Conservation (phyloP, 768 basidiomycete genomes). For the Fomitopsis pulvina region DNA sequence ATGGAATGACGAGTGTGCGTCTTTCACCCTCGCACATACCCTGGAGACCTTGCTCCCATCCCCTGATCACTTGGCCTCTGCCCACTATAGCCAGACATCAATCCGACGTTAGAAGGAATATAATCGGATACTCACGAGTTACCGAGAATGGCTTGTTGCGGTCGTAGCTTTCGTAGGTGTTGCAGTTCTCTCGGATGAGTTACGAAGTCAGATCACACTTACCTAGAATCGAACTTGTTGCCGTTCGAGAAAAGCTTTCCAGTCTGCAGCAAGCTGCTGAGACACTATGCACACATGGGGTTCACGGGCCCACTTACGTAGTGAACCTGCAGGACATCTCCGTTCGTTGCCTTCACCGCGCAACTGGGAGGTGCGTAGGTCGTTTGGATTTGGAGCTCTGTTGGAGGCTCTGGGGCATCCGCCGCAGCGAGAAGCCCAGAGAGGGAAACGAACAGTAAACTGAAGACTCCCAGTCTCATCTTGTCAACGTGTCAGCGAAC, state of each 20-base stretch:
- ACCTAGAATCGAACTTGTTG: constrained; percentile 89
- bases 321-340: constrained; percentile 68
- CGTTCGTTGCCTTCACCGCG: constrained; percentile 44
- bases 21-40: constrained; percentile 89
- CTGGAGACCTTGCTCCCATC: constrained; percentile 78
- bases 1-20: constrained; percentile 82
- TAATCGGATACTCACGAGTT: constrained; percentile 48
- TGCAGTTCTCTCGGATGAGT: neutral
- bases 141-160: constrained; percentile 71
- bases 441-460: constrained; percentile 38
- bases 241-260: constrained; percentile 74
- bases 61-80: constrained; percentile 72
- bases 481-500: neutral
- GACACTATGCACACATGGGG: too few species aligned
- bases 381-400: constrained; percentile 55
- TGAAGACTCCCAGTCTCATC: constrained; percentile 26
- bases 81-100: constrained; percentile 45
- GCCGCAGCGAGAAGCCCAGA: constrained; percentile 43
- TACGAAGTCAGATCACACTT: constrained; percentile 11
- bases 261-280: constrained; percentile 41
- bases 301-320: constrained; percentile 46
- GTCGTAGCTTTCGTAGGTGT: constrained; percentile 42
- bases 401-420: constrained; percentile 42
- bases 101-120: neutral
- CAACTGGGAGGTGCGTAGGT: constrained; percentile 56